Base-by-base conservation (phyloP, 148 eudicot genomes). In the Vaccinium darrowii region DNA sequence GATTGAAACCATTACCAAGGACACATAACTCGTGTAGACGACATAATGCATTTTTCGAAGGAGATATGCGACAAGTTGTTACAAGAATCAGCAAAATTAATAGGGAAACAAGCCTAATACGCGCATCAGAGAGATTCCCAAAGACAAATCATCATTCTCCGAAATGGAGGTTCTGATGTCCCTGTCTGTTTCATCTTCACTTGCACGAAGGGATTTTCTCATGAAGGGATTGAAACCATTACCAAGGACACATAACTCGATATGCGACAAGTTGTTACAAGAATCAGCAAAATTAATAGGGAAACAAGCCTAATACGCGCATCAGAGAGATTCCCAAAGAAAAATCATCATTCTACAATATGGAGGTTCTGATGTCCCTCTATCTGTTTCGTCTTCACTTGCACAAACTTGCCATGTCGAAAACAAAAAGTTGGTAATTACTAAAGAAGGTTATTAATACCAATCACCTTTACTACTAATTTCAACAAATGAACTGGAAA, bases 111-210 rank as follows among this genome's bases (percentile, higher is more conserved):
- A n/a, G 69, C 43, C 51, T 14, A 16, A 3, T 5, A 19, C 8
- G 82, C 82, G 89, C 89, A 88, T 88, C 84, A 82, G 82, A 88
- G 88, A 87, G 89, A 88, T 88, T 88, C 89, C 87, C 87, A 69
- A 82, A 73, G 87, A 73, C 77, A 79, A 88, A 88, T 88, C 87
- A 85, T 30, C 77, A 78, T 78, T 72, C 76, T 74, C 84, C 81
- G 15, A 0, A 14, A 43, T 15, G 23, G 87, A 43, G 57, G 52
- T 79, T 49, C 87, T 88, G 87, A 88, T 85, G 84, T 85, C 89
- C 87, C 87, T 85, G 84, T 88, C 87, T 88, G 21, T 84, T 81
- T 81, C 21, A 84, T 87, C 83, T 8, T 87, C 89, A n/a, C n/a
- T n/a, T n/a, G n/a, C n/a, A n/a, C n/a, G n/a, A n/a, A n/a, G n/a